Base-by-base conservation (phyloP, 257 asterid genomes). In the Solanum lycopersicoides region DNA sequence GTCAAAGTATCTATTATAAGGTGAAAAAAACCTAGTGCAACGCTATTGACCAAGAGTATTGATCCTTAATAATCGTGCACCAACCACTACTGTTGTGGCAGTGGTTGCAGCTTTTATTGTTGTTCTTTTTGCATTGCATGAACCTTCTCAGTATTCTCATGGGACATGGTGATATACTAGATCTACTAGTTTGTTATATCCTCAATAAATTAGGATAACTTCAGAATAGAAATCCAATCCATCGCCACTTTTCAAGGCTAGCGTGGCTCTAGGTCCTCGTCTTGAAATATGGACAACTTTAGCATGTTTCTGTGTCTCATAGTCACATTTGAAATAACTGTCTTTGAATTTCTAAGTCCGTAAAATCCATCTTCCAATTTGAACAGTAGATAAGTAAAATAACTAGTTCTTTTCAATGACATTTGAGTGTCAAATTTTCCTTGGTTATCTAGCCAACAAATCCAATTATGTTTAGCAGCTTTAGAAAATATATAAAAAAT, bases 301-400 rank as follows among this genome's bases (percentile, higher is more conserved):
- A 21, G 69, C 30, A 9, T 2, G 82, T 75, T 12, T 20, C 6
- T 12, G 20, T 12, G 20, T 30, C 4, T 23, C 32, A 63, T 4
- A 9, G 69, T 63, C 14, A 23, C 69, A 23, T 30, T 75, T 18
- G n/a, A n/a, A n/a, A 82, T 39, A 69, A 82, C 45, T 68, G 84
- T 71, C 8, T 59, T 79, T 2, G 80, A 83, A 15, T 28, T 50
- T 87, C 65, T 86, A 73, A 91, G 83, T 20, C 92, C 92, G 74
- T 47, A 53, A 15, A 18, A 35, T 3, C 18, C 25, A 23, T 63
- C 50, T 14, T 71, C 77, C 5, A 71, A 88, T 91, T 89, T 90
- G 56, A 86, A 91, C 72, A 94, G 94, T 56, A 94, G 84, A 83
- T 92, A 93, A 21, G 90, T 96, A 56, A 92, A 93, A 88, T 94